Percentiles rank a stretch among this genome's conserved stretches.
Conservation (phyloP, 108 stramenopile genomes). For the Asterionellopsis glacialis region DNA sequence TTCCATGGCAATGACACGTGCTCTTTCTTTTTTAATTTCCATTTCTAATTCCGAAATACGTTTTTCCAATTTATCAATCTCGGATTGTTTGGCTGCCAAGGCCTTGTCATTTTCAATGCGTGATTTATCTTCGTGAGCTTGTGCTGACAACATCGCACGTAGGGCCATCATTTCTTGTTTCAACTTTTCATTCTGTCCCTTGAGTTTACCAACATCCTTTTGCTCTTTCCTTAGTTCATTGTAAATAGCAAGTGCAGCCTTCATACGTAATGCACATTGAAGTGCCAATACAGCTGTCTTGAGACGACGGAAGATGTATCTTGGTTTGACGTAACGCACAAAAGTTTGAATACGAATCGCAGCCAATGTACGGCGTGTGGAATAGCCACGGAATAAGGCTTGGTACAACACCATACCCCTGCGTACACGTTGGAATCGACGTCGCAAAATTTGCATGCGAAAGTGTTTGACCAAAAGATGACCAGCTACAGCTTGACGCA, state of each 20-base stretch:
- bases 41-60: constrained; percentile 73
- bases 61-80: constrained; percentile 66
- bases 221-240: constrained; percentile 68
- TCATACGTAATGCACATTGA: constrained; percentile 63
- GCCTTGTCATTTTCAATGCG: constrained; percentile 50
- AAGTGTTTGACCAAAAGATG: constrained; percentile 73
- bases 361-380: constrained; percentile 45
- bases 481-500: constrained; percentile 79
- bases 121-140: constrained; percentile 65
- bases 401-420: constrained; percentile 66
- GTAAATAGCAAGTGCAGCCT: constrained; percentile 51
- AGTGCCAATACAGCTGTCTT: constrained; percentile 69
- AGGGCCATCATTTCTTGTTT: constrained; percentile 90
- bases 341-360: constrained; percentile 62
- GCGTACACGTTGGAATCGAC: constrained; percentile 42
- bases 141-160: constrained; percentile 86
- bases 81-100: constrained; percentile 57
- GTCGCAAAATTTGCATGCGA: constrained; percentile 65
- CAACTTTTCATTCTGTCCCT: constrained; percentile 81
- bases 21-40: constrained; percentile 65
- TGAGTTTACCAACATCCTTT: constrained; percentile 85
- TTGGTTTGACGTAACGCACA: constrained; percentile 43
- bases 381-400: constrained; percentile 64
- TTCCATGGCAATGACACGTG: constrained; percentile 64
- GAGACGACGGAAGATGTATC: constrained; percentile 37